phyloP scores from a whole-genome alignment of 371 early-diverging fungal genomes.

The Mucor irregularis region DNA sequence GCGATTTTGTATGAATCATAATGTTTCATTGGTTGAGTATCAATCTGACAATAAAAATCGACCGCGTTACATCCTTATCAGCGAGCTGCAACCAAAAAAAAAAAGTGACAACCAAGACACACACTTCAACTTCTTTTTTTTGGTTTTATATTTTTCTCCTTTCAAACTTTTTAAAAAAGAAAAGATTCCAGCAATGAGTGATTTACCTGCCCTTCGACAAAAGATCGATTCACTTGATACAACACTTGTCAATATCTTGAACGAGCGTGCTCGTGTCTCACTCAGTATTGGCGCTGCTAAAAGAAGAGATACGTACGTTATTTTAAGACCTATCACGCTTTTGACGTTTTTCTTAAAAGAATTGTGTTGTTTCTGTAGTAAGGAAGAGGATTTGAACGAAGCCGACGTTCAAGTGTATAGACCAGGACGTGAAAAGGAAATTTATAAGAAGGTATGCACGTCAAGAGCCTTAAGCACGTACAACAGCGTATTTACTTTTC shows the following conservation, averaged over 20 bases:
- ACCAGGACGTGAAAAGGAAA: constrained; percentile 66
- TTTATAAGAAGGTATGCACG: constrained; percentile 60
- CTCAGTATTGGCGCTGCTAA: constrained; percentile 84
- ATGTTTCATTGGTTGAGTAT: constrained; percentile 1
- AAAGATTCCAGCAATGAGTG: constrained; percentile 42
- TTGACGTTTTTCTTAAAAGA: not conserved
- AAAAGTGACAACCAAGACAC: not conserved
- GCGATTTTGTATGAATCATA: not conserved
- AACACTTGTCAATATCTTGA: constrained; percentile 75
- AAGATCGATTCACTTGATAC: constrained; percentile 81
- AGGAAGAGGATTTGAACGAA: constrained; percentile 13
- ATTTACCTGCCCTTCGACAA: constrained; percentile 54
- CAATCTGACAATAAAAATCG: not conserved
- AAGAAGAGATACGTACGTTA: constrained; percentile 20
- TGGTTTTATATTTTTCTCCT: not conserved
- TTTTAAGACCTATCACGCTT: not conserved
- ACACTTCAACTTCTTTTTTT: not conserved
- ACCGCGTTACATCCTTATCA: not conserved
- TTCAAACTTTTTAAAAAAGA: not conserved
- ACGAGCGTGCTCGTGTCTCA: constrained; percentile 87
- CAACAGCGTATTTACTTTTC: constrained; percentile 13
- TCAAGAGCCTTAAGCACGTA: not conserved
- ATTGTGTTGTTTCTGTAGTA: constrained; percentile 22
- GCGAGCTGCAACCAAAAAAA: not conserved
- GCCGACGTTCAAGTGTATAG: constrained; percentile 63